Evolutionary conservation across 129 eudicot species (phyloP).

Genomic region (Cynara cardunculus): DNA sequence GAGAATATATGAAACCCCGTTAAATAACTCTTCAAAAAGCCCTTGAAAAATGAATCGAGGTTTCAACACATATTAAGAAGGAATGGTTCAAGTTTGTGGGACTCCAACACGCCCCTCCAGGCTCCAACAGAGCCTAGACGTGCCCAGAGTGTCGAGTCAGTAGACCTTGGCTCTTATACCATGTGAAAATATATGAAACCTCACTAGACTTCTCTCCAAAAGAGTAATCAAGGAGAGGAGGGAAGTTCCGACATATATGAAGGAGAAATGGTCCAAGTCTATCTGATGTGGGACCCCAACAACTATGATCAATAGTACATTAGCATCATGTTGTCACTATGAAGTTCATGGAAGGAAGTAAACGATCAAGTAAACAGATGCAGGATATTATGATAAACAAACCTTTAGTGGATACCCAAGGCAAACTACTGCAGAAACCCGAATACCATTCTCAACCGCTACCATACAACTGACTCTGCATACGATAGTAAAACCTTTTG

Average conservation of each 20-base stretch:
- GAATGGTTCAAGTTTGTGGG: not conserved
- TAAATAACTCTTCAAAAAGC: not conserved
- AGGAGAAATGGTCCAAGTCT: not conserved
- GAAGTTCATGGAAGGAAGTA: not conserved
- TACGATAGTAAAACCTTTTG: not conserved
- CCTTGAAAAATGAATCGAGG: not conserved
- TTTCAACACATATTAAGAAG: not conserved
- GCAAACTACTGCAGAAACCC: conserved; percentile 71
- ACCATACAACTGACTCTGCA: conserved; percentile 91
- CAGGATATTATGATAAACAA: not conserved
- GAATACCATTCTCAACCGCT: conserved; percentile 43
- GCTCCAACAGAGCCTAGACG: not conserved
- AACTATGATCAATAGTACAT: not conserved
- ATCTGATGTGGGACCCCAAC: not conserved
- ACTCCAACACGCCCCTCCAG: not conserved
- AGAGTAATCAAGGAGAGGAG: not conserved
- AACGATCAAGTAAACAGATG: too few relatives aligned
- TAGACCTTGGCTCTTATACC: too few relatives aligned
- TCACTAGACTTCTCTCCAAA: not conserved
- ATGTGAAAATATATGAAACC: not conserved
- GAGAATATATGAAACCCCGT: not conserved
- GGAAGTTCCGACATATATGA: not conserved
- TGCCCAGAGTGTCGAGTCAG: not conserved
- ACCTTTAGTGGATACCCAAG: conserved; percentile 92
- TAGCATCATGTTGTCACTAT: not conserved